phyloP scores from a whole-genome alignment of 768 basidiomycete species.

The Grammothele lineata region DNA sequence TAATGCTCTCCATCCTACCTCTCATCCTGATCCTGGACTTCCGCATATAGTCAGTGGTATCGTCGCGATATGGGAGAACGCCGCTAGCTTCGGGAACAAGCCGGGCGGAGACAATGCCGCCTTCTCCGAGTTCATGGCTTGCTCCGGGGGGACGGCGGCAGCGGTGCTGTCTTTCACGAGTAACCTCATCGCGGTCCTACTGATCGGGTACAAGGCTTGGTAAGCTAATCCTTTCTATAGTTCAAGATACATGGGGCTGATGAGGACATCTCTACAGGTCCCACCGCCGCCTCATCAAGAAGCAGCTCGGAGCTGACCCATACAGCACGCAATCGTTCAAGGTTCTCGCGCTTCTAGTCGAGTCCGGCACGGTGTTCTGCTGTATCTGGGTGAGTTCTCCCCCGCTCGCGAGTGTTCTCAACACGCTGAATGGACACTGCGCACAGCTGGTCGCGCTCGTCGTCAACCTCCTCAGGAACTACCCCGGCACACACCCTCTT shows the following conservation, averaged over 20 bases:
- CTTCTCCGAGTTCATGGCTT: not conserved
- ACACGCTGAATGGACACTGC: too few relatives aligned
- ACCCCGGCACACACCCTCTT: too few relatives aligned
- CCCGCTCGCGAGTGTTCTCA: too few relatives aligned
- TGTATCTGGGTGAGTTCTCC: conserved; percentile 1
- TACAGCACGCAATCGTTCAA: not conserved
- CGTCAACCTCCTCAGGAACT: too few relatives aligned
- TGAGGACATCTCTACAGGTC: not conserved
- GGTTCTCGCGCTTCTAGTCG: not conserved
- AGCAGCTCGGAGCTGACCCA: not conserved
- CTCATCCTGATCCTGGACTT: too few relatives aligned
- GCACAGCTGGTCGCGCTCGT: too few relatives aligned
- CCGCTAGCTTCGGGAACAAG: not conserved
- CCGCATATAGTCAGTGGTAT: too few relatives aligned
- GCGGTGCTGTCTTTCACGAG: not conserved
- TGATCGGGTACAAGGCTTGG: conserved; percentile 1
- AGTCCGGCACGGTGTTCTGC: not conserved
- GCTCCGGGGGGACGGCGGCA: not conserved
- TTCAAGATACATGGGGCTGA: too few relatives aligned
- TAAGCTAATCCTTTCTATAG: too few relatives aligned
- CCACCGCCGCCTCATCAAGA: not conserved
- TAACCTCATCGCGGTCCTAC: not conserved
- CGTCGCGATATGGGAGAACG: too few relatives aligned
- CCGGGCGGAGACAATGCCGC: not conserved
- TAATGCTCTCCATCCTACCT: not conserved